Base-by-base conservation (phyloP, 169 alveolate species). In the Plasmodium ovale region DNA sequence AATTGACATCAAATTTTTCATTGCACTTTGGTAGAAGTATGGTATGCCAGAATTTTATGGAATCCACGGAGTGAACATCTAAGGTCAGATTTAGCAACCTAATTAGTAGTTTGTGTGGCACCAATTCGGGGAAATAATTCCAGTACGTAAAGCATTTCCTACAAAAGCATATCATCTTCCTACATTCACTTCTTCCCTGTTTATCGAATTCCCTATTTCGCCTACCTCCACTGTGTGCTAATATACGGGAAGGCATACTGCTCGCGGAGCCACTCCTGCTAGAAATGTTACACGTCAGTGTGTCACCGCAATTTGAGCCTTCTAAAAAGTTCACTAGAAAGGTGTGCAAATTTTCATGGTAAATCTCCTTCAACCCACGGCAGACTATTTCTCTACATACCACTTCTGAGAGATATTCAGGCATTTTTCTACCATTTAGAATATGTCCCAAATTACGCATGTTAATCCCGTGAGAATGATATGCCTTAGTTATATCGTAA, bases 401-500 rank as follows among this genome's bases (percentile, higher is more conserved):
- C 10, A 65, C 14, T 53, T 64, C 58, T 29, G 85, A 25, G n/a
- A 73, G 73, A 47, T 33, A 73, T 31, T 53, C 62, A 14, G 88
- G 82, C 14, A 23, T 39, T 21, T 62, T 58, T n/a, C 69, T 25
- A 29, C 27, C 65, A 44, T 72, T 14, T 54, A 68, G 70, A 33
- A 72, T 16, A 12, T 42, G 37, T 0, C 87, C 87, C 16, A 87
- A 77, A 53, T 70, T 69, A 84, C 91, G 49, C 74, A 93, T 92
- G 69, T 93, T 93, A n/a, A 93, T 60, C 16, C 96, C 96, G 29
- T 79, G 90, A n/a, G 94, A 85, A 35, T 92, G 95, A 64, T 89
- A 88, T 27, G 72, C 74, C 35, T 93, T 54, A 9, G 91, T 85
- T 19, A 93, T 25, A 71, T 93, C 96, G 92, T 93, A 92, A 53